phyloP scores from a whole-genome alignment of 768 basidiomycete genomes.

The Lactarius sanguifluus region DNA sequence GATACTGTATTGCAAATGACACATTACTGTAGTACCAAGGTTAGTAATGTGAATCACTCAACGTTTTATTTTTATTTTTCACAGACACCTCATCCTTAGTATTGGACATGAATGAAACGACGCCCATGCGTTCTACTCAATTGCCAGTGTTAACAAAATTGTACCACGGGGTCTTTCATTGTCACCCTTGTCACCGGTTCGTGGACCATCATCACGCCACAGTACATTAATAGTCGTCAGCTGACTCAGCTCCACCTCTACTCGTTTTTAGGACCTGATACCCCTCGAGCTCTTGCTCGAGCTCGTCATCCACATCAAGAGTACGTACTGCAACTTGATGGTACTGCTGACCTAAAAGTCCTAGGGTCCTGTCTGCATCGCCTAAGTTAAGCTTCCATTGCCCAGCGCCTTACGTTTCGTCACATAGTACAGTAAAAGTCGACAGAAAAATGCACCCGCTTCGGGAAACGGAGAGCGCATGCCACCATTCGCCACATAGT shows the following conservation, averaged over 20 bases:
- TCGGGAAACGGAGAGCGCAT: not conserved
- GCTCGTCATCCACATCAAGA: not conserved
- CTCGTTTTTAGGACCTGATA: not conserved
- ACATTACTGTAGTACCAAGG: too few species aligned
- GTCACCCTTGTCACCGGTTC: not conserved
- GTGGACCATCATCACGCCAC: not conserved
- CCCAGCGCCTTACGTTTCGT: slow-evolving; percentile 1
- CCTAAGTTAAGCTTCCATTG: not conserved
- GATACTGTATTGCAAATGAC: too few species aligned
- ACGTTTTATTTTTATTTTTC: too few species aligned
- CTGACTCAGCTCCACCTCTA: not conserved
- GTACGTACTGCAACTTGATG: not conserved
- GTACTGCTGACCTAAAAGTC: not conserved
- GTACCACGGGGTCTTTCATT: not conserved
- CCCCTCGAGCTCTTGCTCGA: slow-evolving; percentile 6
- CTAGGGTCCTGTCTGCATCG: not conserved
- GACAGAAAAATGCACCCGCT: not conserved
- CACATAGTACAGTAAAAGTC: not conserved
- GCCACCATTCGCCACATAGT: not conserved
- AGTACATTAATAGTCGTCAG: too few species aligned
- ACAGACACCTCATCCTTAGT: too few species aligned
- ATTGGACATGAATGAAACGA: too few species aligned
- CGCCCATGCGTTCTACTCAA: not conserved
- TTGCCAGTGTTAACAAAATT: too few species aligned
- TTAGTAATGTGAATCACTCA: too few species aligned